Evolutionary conservation across 1,284 basidiomycete species (phyloP), one percentile per base, ranked within the genome.

Genomic region (Macrocystidia cucumis): DNA sequence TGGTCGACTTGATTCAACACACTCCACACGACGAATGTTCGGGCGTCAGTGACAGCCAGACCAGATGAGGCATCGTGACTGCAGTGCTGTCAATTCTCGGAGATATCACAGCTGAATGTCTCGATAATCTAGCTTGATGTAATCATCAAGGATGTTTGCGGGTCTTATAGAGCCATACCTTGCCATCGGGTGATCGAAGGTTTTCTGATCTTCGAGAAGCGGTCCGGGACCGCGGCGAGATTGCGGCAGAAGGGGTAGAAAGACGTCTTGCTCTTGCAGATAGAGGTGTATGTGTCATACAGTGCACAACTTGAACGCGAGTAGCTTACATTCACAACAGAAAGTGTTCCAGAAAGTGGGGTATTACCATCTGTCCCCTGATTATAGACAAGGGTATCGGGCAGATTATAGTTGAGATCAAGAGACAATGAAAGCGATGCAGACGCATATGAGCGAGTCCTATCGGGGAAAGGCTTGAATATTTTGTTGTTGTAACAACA

Each of bases 361-460:
- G n/a, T n/a, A n/a, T n/a, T n/a, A n/a, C n/a, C n/a, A 11, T 11
- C 24, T 11, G 24, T 26, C 24, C 24, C 24, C 11, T 11, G 13
- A 12, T 26, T 12, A 12, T 26, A 3, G 24, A 26, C 13, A 26
- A 32, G 30, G 11, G 23, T n/a, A n/a, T n/a, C n/a, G 37, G 34
- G 42, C 35, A 34, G 14, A 32, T n/a, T n/a, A n/a, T n/a, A n/a
- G n/a, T n/a, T n/a, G n/a, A 29, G 40, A 48, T 61, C 50, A 63
- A 34, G 61, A 54, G 44, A 85, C 65, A 41, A 79, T 79, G 50
- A 83, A 74, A 24, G 79, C 78, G 51, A 83, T 74, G 63, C 79
- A 83, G 54, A 81, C 74, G 66, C 78, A 83, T 47, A 83, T 81
- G 51, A 85, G 57, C 35, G 77, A 75, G 53, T 82, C 78, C 81